These are phyloP conservation scores for Arctostaphylos glauca DNA, from an alignment of 148 eudicot genomes.

Conservation along the genomic window DNA sequence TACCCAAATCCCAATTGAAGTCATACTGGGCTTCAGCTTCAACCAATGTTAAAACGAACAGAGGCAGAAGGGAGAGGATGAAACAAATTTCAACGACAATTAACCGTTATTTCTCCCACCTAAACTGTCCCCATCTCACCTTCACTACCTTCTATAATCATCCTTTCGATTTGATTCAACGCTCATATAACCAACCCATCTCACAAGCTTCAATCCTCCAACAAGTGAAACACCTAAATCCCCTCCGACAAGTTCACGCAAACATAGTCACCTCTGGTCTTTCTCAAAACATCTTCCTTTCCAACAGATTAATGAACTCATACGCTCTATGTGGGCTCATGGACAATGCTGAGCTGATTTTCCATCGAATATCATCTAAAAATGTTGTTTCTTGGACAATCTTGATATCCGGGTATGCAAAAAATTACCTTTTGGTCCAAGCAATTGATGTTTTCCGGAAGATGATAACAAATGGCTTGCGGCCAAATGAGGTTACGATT, in stretches of 20 bases:
- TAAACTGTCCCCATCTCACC: not conserved
- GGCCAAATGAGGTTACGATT: slow-evolving; percentile 48
- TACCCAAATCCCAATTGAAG: too few species aligned
- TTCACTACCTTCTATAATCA: not conserved
- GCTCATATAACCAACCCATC: not conserved
- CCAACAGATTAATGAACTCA: slow-evolving; percentile 42
- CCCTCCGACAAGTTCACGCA: slow-evolving; percentile 43
- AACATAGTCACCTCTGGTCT: slow-evolving; percentile 39
- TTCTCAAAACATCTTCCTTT: slow-evolving; percentile 27
- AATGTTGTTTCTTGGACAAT: slow-evolving; percentile 57
- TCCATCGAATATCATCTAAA: slow-evolving; percentile 33
- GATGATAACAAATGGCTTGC: slow-evolving; percentile 29
- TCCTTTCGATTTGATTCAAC: not conserved
- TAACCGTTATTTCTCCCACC: slow-evolving; percentile 19
- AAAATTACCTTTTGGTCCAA: slow-evolving; percentile 35
- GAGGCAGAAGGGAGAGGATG: not conserved
- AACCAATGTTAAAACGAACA: too few species aligned
- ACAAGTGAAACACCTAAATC: slow-evolving; percentile 18
- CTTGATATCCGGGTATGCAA: slow-evolving; percentile 40
- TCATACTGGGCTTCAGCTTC: too few species aligned
- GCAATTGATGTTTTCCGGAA: slow-evolving; percentile 33
- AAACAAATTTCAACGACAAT: not conserved
- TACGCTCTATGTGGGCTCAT: slow-evolving; percentile 37
- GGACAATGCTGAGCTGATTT: slow-evolving; percentile 29
- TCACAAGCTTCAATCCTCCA: slow-evolving; percentile 37